Conservation (phyloP, 805 yeast species). For the Candida wancherniae region DNA sequence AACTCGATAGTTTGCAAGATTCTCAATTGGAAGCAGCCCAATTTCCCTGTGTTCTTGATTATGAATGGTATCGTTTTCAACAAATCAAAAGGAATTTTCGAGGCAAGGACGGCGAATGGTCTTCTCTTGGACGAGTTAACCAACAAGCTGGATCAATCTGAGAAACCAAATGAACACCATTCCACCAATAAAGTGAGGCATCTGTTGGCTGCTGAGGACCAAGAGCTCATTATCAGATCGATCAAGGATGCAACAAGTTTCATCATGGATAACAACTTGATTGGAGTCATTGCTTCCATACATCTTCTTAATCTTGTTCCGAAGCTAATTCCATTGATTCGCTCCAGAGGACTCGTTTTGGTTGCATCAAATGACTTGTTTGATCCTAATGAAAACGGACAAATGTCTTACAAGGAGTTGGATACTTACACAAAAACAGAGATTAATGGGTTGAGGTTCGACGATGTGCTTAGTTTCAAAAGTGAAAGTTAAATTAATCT, state of each 20-base stretch:
- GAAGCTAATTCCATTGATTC: conserved; percentile 64
- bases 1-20: conserved; percentile 90
- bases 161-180: neutral
- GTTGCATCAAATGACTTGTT: conserved; percentile 56
- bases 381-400: conserved; percentile 21
- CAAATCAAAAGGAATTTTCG: conserved; percentile 24
- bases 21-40: conserved; percentile 97
- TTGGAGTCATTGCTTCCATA: conserved; percentile 77
- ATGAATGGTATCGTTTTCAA: conserved; percentile 59
- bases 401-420: conserved; percentile 25
- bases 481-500: conserved; percentile 33
- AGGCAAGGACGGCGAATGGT: conserved; percentile 39
- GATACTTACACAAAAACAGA: conserved; percentile 40
- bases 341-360: conserved; percentile 75
- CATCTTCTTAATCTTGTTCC: conserved; percentile 71
- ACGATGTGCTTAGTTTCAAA: conserved; percentile 61
- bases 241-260: conserved; percentile 78
- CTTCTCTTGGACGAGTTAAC: conserved; percentile 25
- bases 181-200: conserved; percentile 14
- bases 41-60: conserved; percentile 87
- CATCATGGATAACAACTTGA: conserved; percentile 74
- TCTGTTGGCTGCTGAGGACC: conserved; percentile 25
- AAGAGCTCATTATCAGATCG: conserved; percentile 51
- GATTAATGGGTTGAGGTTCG: conserved; percentile 64
- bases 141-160: conserved; percentile 3